Conservation (phyloP, 495 filamentous ascomycete species). For the Rostrohypoxylon terebratum region DNA sequence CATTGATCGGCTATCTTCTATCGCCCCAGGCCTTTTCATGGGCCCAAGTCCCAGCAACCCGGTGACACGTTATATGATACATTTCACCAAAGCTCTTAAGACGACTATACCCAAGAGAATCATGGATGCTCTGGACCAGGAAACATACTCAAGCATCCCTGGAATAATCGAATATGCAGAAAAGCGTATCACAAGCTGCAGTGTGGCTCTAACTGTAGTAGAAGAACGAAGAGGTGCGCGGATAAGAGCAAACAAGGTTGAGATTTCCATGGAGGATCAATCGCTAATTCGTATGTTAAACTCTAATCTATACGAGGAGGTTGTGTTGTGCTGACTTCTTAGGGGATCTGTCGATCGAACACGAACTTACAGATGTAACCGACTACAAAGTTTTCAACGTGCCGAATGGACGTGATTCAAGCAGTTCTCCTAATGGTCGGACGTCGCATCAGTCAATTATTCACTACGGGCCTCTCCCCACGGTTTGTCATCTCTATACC, state of each 20-base stretch:
- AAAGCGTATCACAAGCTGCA: conserved; percentile 55
- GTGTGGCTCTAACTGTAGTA: conserved; percentile 56
- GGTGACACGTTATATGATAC: conserved; percentile 46
- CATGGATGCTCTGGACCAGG: conserved; percentile 58
- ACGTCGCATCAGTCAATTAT: conserved; percentile 55
- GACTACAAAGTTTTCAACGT: conserved; percentile 61
- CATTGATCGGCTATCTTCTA: conserved; percentile 63
- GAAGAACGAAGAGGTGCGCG: conserved; percentile 59
- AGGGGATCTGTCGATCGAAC: conserved; percentile 41
- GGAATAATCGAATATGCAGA: conserved; percentile 53
- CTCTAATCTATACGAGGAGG: neutral
- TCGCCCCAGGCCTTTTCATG: conserved; percentile 60
- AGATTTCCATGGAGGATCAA: conserved; percentile 53
- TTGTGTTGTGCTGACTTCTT: conserved; percentile 29
- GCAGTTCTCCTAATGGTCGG: neutral
- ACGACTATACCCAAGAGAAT: conserved; percentile 54
- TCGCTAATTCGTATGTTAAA: conserved; percentile 54
- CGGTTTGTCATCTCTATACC: conserved; percentile 49
- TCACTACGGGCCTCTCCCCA: conserved; percentile 58
- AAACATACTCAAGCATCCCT: conserved; percentile 60
- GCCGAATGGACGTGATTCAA: conserved; percentile 51
- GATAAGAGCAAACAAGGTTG: conserved; percentile 51
- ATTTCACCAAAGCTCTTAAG: conserved; percentile 53
- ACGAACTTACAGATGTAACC: conserved; percentile 53
- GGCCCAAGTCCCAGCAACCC: conserved; percentile 26